Conservation (phyloP, 352 stramenopile genomes). For the Phytophthora citricola region DNA sequence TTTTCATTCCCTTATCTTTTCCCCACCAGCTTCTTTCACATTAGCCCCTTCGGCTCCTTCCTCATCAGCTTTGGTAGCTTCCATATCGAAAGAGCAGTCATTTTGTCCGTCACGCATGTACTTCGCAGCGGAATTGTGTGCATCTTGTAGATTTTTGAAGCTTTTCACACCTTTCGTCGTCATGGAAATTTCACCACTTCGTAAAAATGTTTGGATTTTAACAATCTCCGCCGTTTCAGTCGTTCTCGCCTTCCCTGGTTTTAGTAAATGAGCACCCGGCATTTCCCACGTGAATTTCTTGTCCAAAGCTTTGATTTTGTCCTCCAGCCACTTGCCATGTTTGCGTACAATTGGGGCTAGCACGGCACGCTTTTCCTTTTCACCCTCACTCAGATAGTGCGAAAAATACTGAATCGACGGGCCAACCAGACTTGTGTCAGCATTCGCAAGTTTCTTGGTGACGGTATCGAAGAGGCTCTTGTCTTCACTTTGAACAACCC, state of each 20-base stretch:
- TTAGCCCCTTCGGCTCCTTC: no score
- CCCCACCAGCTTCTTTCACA: no score
- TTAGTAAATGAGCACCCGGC: no score
- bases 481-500: neutral
- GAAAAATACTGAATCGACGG: constrained; percentile 6
- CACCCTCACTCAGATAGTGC: neutral
- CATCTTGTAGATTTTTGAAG: neutral
- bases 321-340: constrained; percentile 14
- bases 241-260: no score
- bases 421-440: constrained; percentile 1
- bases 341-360: neutral
- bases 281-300: constrained; percentile 20
- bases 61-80: neutral
- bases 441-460: neutral
- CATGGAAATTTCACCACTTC: constrained; percentile 9
- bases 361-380: neutral
- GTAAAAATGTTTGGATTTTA: constrained; percentile 22
- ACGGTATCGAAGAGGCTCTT: neutral
- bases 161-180: neutral
- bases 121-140: constrained; percentile 7
- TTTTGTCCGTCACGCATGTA: neutral
- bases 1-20: no score
- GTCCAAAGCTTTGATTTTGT: neutral
- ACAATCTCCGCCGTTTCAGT: no score
- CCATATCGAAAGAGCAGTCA: constrained; percentile 1